These are phyloP conservation scores for Guadua angustifolia DNA, from an alignment of 176 grass and related monocot genomes.

Conservation along the genomic window DNA sequence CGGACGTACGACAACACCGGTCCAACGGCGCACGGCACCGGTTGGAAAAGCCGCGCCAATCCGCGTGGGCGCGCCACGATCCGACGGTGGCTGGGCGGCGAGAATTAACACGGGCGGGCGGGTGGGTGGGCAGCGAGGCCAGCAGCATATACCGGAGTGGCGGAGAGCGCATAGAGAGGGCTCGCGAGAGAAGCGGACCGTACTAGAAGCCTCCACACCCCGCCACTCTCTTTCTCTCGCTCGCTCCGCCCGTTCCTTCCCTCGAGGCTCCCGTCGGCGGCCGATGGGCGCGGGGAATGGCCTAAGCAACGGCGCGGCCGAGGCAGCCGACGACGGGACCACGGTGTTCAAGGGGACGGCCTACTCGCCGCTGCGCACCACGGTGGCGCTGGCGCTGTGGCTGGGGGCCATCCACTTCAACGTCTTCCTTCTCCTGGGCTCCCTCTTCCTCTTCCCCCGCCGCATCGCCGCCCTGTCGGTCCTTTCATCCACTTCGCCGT, in stretches of 20 bases:
- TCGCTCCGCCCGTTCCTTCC: background rate
- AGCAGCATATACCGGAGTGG: background rate
- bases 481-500: background rate
- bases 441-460: conserved; percentile 76
- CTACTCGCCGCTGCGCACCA: conserved; percentile 63
- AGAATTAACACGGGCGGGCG: background rate
- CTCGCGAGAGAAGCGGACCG: conserved; percentile 22
- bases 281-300: conserved; percentile 41
- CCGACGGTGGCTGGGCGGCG: background rate
- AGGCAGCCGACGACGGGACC: conserved; percentile 36
- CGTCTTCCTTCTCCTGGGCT: conserved; percentile 64
- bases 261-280: conserved; percentile 4
- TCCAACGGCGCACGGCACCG: background rate
- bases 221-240: background rate
- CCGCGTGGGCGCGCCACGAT: conserved; percentile 4
- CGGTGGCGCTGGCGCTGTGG: conserved; percentile 78
- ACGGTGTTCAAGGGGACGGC: conserved; percentile 61
- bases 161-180: conserved; percentile 25
- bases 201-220: conserved; percentile 29
- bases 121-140: background rate
- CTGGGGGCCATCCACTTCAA: conserved; percentile 89
- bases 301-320: conserved; percentile 17
- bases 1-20: background rate
- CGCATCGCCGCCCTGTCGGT: conserved; percentile 70
- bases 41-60: background rate